These are phyloP conservation scores for Wickerhamomyces xylosicus DNA, from an alignment of 805 yeast species.

Conservation along the genomic window DNA sequence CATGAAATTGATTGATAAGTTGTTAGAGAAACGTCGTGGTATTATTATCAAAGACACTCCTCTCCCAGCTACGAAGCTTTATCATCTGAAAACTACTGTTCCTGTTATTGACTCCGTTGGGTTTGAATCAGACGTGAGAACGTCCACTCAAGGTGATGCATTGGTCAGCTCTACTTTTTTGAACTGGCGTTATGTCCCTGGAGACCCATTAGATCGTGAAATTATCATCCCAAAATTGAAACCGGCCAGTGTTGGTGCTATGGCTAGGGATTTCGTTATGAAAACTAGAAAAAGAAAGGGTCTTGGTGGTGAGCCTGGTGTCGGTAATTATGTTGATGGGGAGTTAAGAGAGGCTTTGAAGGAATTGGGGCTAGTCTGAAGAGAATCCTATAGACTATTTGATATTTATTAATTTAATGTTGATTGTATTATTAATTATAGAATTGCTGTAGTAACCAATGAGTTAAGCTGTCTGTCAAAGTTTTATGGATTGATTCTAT, in stretches of 20 bases:
- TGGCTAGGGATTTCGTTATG: conserved; percentile 82
- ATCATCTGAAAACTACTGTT: conserved; percentile 46
- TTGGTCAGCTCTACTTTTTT: conserved; percentile 55
- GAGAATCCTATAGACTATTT: too few relatives aligned
- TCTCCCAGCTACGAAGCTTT: conserved; percentile 66
- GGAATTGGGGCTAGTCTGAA: conserved; percentile 42
- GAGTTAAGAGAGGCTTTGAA: conserved; percentile 44
- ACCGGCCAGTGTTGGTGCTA: conserved; percentile 58
- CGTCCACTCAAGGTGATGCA: conserved; percentile 72
- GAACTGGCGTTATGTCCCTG: conserved; percentile 76
- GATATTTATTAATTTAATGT: too few relatives aligned
- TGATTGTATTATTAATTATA: too few relatives aligned
- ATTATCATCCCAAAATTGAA: conserved; percentile 56
- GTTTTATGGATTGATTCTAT: too few relatives aligned
- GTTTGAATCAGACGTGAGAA: conserved; percentile 73
- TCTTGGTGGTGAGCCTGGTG: conserved; percentile 56
- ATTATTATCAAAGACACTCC: conserved; percentile 34
- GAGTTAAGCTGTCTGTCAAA: too few relatives aligned
- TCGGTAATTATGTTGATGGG: conserved; percentile 57
- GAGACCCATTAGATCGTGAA: conserved; percentile 75
- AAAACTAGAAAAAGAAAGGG: conserved; percentile 90
- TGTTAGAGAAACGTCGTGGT: conserved; percentile 65
- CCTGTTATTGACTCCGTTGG: conserved; percentile 93
- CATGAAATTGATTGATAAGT: conserved; percentile 35
- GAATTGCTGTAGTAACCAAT: too few relatives aligned